Evolutionary conservation across 2,329 filamentous ascomycete genomes (phyloP).

Genomic region (Cytospora piceicola): DNA sequence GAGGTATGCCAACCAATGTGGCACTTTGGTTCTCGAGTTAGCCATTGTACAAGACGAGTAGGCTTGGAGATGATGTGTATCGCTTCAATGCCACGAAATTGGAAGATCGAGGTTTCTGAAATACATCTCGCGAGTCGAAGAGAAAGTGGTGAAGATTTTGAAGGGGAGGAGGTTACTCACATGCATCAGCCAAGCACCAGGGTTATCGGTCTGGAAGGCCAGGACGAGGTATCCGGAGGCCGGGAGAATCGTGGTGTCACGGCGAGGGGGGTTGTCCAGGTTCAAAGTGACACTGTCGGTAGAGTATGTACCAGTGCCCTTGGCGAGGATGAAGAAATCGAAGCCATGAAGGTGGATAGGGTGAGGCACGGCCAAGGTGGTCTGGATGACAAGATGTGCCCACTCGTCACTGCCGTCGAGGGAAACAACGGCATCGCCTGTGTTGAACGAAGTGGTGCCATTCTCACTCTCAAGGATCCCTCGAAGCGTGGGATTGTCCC

Average conservation of each 20-base stretch:
- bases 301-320: slow-evolving; percentile 38
- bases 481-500: slow-evolving; percentile 49
- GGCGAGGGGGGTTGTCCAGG: slow-evolving; percentile 49
- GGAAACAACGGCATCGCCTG: slow-evolving; percentile 38
- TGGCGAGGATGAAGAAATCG: slow-evolving; percentile 46
- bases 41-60: too few relatives aligned
- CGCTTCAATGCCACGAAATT: too few relatives aligned
- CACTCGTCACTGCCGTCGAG: slow-evolving; percentile 38
- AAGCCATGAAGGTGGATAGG: slow-evolving; percentile 52
- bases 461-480: slow-evolving; percentile 34
- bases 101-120: too few relatives aligned
- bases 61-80: too few relatives aligned
- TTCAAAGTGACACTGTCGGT: slow-evolving; percentile 38
- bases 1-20: slow-evolving; percentile 56
- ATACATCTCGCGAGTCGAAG: too few relatives aligned
- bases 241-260: slow-evolving; percentile 53
- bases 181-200: slow-evolving; percentile 52
- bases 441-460: slow-evolving; percentile 34
- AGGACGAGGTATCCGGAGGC: slow-evolving; percentile 51
- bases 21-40: slow-evolving; percentile 33
- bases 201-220: slow-evolving; percentile 56
- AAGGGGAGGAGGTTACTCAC: too few relatives aligned
- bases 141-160: too few relatives aligned
- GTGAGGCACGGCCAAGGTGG: slow-evolving; percentile 39
- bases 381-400: slow-evolving; percentile 42